phyloP scores from a whole-genome alignment of 1,139 yeast genomes.

The Kurtzmaniella natalensis region DNA sequence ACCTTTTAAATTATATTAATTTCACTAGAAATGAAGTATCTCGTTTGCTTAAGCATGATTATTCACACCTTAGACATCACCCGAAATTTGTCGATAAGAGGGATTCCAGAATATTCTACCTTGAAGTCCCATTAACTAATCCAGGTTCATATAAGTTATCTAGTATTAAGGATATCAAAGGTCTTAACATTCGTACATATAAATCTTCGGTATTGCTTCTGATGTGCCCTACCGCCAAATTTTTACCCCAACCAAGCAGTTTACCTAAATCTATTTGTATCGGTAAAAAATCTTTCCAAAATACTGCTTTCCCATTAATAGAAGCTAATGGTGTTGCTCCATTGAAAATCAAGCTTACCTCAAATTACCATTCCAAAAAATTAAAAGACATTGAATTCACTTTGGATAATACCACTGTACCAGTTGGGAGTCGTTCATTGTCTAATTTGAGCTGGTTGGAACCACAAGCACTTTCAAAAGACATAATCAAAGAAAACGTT shows the following conservation, averaged over 20 bases:
- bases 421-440: background rate
- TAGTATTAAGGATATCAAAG: slow-evolving; percentile 62
- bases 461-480: slow-evolving; percentile 25
- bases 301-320: slow-evolving; percentile 47
- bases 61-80: slow-evolving; percentile 25
- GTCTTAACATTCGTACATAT: slow-evolving; percentile 58
- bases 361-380: slow-evolving; percentile 48
- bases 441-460: slow-evolving; percentile 21
- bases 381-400: slow-evolving; percentile 19
- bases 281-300: slow-evolving; percentile 26
- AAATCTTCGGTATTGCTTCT: slow-evolving; percentile 66
- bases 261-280: slow-evolving; percentile 38
- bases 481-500: slow-evolving; percentile 34
- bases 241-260: slow-evolving; percentile 21
- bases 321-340: slow-evolving; percentile 75
- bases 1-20: slow-evolving; percentile 44
- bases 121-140: slow-evolving; percentile 53
- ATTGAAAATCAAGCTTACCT: slow-evolving; percentile 54
- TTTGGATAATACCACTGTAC: slow-evolving; percentile 13
- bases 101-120: slow-evolving; percentile 37
- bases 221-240: slow-evolving; percentile 69
- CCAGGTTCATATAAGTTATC: slow-evolving; percentile 75
- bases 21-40: slow-evolving; percentile 56
- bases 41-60: slow-evolving; percentile 38
- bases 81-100: slow-evolving; percentile 1